A percentile compares a stretch with the other conserved stretches of the same genome.
These are phyloP conservation scores for Candida dendrica DNA, from an alignment of 805 yeast species.

Conservation along the genomic window DNA sequence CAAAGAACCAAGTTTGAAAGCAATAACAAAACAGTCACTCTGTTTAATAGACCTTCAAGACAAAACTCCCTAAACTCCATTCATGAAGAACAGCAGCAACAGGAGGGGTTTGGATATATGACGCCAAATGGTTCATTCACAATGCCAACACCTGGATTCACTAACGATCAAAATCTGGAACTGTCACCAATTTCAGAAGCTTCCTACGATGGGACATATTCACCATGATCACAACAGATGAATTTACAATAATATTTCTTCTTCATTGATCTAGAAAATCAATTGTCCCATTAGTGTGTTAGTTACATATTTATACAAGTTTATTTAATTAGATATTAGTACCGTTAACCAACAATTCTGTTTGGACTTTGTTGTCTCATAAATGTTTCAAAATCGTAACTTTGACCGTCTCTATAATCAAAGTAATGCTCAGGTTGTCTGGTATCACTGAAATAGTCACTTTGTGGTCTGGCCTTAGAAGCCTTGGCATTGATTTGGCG, in stretches of 20 bases:
- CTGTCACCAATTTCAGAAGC: slow-evolving; percentile 22
- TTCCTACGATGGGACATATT: slow-evolving; percentile 13
- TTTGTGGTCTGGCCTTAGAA: not conserved
- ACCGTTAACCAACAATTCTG: not conserved
- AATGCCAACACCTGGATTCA: slow-evolving; percentile 15
- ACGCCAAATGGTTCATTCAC: slow-evolving; percentile 18
- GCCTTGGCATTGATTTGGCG: not conserved
- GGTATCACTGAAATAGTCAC: not conserved
- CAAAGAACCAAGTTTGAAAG: slow-evolving; percentile 28
- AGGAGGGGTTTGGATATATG: slow-evolving; percentile 7
- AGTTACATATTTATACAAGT: not conserved
- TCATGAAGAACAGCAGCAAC: not conserved
- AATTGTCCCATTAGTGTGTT: too few species aligned
- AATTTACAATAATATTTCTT: too few species aligned
- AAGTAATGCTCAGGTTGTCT: slow-evolving; percentile 6
- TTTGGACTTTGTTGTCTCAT: slow-evolving; percentile 4
- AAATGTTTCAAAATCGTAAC: slow-evolving; percentile 13
- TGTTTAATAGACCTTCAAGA: slow-evolving; percentile 20
- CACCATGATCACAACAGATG: slow-evolving; percentile 8
- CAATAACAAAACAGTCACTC: slow-evolving; percentile 31
- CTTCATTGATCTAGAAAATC: too few species aligned
- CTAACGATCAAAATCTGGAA: slow-evolving; percentile 10
- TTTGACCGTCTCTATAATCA: slow-evolving; percentile 13
- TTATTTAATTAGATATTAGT: too few species aligned
- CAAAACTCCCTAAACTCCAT: slow-evolving; percentile 3